Evolutionary conservation across 208 protist genomes (phyloP).

Genomic region (Leishmania guyanensis): DNA sequence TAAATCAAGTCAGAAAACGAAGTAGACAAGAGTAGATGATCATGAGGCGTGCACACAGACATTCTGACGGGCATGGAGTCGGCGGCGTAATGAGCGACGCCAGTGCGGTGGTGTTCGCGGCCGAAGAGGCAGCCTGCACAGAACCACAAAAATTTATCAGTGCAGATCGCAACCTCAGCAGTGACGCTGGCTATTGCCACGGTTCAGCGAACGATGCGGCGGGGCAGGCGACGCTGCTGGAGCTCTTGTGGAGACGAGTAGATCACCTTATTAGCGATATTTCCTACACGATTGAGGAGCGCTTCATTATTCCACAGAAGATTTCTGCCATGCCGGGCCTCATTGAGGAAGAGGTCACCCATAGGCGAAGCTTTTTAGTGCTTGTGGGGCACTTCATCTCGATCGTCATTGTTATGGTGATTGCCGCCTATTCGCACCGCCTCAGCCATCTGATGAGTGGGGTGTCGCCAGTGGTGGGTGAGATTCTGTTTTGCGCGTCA

Average conservation of each 20-base stretch:
- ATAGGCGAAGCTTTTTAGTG: not conserved
- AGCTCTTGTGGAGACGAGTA: not conserved
- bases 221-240: not conserved
- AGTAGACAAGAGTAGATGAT: not conserved
- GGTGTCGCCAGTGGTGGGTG: conserved; percentile 29
- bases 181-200: not conserved
- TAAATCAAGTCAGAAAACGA: not conserved
- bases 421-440: conserved; percentile 20
- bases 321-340: conserved; percentile 7
- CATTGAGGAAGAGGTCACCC: not conserved
- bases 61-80: not conserved
- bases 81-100: not conserved
- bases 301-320: conserved; percentile 24
- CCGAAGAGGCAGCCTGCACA: not conserved
- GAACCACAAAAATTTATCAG: not conserved
- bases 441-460: conserved; percentile 31
- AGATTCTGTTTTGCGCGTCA: conserved; percentile 31
- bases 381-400: conserved; percentile 23
- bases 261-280: conserved; percentile 1
- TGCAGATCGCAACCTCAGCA: not conserved
- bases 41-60: conserved; percentile 9
- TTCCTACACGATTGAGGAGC: conserved; percentile 26
- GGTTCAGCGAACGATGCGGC: not conserved
- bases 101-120: not conserved
- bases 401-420: conserved; percentile 12